phyloP scores from a whole-genome alignment of 73 alveolate species.

The Symbiodinium natans region DNA sequence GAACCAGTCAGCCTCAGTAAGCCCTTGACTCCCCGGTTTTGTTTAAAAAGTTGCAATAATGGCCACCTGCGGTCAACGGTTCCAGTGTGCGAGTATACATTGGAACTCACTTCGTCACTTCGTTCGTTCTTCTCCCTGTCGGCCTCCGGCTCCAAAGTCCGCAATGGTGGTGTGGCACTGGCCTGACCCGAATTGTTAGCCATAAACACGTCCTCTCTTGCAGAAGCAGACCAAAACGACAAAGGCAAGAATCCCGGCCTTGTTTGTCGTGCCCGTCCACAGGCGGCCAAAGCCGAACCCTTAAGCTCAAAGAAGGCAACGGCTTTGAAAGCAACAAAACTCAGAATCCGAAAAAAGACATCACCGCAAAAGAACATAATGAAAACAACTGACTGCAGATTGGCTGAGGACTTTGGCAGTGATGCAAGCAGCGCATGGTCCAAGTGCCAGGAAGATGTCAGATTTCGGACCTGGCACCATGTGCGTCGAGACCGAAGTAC shows the following conservation, averaged over 20 bases:
- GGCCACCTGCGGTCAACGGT: conserved; percentile 56
- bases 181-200: background rate
- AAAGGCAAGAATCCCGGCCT: no score
- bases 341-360: no score
- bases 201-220: conserved; percentile 20
- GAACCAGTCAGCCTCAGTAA: background rate
- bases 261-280: background rate
- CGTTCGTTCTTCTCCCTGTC: background rate
- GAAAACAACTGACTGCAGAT: no score
- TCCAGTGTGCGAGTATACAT: no score
- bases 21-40: conserved; percentile 55
- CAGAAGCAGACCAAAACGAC: no score
- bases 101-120: no score
- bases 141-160: conserved; percentile 84
- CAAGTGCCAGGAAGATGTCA: conserved; percentile 79
- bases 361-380: no score
- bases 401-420: background rate
- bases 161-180: conserved; percentile 64
- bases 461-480: conserved; percentile 42
- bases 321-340: no score
- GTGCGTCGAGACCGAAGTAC: background rate
- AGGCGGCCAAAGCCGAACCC: conserved; percentile 2
- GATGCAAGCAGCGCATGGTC: conserved; percentile 77
- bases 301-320: background rate
- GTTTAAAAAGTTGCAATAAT: conserved; percentile 54